Conservation (phyloP, 495 filamentous ascomycete species). For the Aspergillus homomorphus region DNA sequence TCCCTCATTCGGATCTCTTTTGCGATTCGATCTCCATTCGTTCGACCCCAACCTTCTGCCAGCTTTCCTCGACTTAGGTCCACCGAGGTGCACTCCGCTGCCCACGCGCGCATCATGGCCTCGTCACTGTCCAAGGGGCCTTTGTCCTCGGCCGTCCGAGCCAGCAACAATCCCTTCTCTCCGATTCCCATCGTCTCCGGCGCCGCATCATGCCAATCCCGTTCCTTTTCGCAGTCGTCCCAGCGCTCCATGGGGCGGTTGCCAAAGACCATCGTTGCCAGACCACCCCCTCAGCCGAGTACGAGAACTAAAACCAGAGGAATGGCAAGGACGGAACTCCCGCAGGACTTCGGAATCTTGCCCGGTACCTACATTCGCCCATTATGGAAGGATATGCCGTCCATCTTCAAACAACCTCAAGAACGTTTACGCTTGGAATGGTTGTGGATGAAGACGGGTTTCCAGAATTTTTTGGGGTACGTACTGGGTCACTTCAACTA, state of each 20-base stretch:
- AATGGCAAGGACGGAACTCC: conserved; percentile 26
- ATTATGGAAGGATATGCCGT: conserved; percentile 53
- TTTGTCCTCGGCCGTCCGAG: conserved; percentile 18
- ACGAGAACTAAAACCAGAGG: conserved; percentile 34
- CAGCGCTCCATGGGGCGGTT: conserved; percentile 28
- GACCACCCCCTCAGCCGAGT: conserved; percentile 39
- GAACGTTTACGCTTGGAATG: conserved; percentile 47
- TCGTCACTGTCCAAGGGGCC: conserved; percentile 32
- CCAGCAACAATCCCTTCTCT: conserved; percentile 14
- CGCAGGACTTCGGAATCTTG: conserved; percentile 54
- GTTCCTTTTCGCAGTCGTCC: conserved; percentile 35
- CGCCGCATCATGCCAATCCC: conserved; percentile 30
- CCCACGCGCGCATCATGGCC: conserved; percentile 30
- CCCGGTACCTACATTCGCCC: conserved; percentile 59
- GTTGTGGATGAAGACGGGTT: conserved; percentile 39
- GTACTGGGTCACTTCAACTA: conserved; percentile 1
- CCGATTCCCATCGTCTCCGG: conserved; percentile 12
- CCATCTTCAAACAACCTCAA: conserved; percentile 46
- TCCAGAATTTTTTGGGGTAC: conserved; percentile 43
- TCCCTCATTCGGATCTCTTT: conserved; percentile 11
- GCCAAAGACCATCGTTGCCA: conserved; percentile 21
- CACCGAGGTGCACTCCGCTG: neutral
- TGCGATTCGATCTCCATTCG: neutral
- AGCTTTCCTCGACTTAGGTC: neutral
- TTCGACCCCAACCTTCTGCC: too few species aligned